Evolutionary conservation across 2,329 filamentous ascomycete species (phyloP), one percentile per base, ranked within the genome.

Genomic region (Elsinoe necatrix): DNA sequence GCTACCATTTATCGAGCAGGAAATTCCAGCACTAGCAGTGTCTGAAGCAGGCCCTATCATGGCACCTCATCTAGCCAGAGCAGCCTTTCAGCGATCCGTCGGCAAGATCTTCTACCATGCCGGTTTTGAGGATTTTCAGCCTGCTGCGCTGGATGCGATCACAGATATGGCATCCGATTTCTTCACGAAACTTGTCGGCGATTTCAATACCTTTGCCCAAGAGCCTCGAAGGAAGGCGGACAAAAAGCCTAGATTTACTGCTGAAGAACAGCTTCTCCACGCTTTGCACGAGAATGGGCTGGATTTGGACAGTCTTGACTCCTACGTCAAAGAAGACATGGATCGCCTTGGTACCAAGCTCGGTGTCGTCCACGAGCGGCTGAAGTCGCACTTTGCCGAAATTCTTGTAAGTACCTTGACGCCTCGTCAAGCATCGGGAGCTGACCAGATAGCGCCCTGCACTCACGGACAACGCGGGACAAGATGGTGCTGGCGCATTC

Each of bases 51-150:
- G 92, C 0, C 86, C 93, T 7, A 81, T 96, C 35, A 92, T 97
- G 79, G 86, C 89, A 12, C 81, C 86, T 8, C 85, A 86, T 70
- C 82, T 89, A 29, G 95, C 88, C 68, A 85, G 89, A 63, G 83
- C 88, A 54, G 89, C 91, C 1, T 72, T 98, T 63, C 90, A 95
- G 70, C 85, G 93, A 57, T 93, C 91, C 11, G 87, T 97, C 16
- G 91, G 87, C 58, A 95, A 97, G 71, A 83, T 98, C 45, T 92
- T 96, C 65, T 98, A 96, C 67, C 89, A 95, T 68, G 87, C 90
- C 39, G 93, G 93, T 0, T 98, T 97, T 62, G 93, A 98, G 71
- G 93, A 98, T 68, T 88, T 95, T 61, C 93, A 98, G 68, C 93
- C 93, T 12, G 95, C 91, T 39, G 92, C 93, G 25, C 76, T 98